These are phyloP conservation scores for Corymbia calophylla DNA, from an alignment of 441 rosid species.

Conservation along the genomic window DNA sequence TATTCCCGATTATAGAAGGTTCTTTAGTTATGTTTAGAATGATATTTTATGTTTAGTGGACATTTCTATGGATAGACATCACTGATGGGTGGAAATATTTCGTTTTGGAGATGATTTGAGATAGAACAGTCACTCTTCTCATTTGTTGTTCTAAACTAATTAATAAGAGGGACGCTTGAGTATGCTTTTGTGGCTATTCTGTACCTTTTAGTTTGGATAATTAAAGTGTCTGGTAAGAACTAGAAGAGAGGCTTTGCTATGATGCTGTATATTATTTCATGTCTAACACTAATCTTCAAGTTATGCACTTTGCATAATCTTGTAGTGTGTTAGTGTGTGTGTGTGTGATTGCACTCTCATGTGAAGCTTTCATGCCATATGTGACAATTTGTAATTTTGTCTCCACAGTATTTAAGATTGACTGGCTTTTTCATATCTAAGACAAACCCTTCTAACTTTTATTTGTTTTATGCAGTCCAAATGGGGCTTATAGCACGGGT, in stretches of 20 bases:
- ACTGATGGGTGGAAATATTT: background rate
- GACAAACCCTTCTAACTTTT: background rate
- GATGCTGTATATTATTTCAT: background rate
- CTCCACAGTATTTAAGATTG: background rate
- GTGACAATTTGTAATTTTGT: background rate
- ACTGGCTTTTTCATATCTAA: background rate
- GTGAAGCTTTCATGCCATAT: background rate
- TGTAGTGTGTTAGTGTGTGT: background rate
- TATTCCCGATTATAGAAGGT: conserved; percentile 98
- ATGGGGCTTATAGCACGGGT: conserved; percentile 97
- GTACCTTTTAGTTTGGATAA: background rate
- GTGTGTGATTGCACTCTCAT: background rate
- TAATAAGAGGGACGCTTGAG: background rate
- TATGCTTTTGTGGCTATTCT: background rate
- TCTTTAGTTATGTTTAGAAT: background rate
- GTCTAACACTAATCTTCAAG: background rate
- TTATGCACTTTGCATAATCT: background rate
- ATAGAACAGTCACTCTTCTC: background rate
- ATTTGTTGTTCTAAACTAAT: background rate
- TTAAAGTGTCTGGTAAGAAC: background rate
- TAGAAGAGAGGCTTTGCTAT: background rate
- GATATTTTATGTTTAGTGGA: rapidly evolving
- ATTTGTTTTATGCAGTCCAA: conserved; percentile 50
- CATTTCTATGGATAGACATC: background rate
- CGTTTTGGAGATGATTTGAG: background rate